Conservation (phyloP, 257 asterid species). For the Scutellaria galericulata region DNA sequence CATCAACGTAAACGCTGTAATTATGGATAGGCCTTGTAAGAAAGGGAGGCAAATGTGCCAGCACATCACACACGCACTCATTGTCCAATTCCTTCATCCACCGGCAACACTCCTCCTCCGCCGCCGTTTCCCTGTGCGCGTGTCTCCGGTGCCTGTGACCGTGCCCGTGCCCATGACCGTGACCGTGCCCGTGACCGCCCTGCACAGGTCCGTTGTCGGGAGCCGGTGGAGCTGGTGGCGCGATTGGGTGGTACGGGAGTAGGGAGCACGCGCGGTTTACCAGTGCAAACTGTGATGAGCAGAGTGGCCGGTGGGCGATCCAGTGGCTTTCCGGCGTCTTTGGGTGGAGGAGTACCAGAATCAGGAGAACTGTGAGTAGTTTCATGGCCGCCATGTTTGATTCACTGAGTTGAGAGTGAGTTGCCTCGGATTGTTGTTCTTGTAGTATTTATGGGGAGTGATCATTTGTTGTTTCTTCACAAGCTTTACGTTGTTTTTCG, state of each 20-base stretch:
- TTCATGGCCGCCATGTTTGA: constrained; percentile 62
- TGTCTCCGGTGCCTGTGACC: constrained; percentile 20
- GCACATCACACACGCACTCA: constrained; percentile 66
- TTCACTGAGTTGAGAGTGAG: neutral
- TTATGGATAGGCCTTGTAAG: constrained; percentile 71
- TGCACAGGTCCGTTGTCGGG: neutral
- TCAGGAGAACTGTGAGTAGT: constrained; percentile 32
- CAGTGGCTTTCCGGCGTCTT: constrained; percentile 45
- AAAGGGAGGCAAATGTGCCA: constrained; percentile 68
- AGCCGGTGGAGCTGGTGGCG: constrained; percentile 43
- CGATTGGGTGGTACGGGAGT: constrained; percentile 54
- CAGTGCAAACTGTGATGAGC: constrained; percentile 56
- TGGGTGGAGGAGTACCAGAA: constrained; percentile 40
- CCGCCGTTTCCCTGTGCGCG: constrained; percentile 31
- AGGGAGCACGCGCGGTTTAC: constrained; percentile 67
- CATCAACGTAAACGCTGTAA: constrained; percentile 53
- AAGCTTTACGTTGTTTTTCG: constrained; percentile 46
- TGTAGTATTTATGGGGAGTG: constrained; percentile 42
- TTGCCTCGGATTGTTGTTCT: neutral
- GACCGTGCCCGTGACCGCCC: neutral
- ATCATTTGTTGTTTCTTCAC: constrained; percentile 40
- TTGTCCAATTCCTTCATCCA: constrained; percentile 63
- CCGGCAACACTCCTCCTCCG: constrained; percentile 69
- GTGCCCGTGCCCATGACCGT: constrained; percentile 19
- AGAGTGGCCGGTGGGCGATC: constrained; percentile 45